Evolutionary conservation across 2,329 filamentous ascomycete genomes (phyloP).

Genomic region (Purpureocillium lavendulum): DNA sequence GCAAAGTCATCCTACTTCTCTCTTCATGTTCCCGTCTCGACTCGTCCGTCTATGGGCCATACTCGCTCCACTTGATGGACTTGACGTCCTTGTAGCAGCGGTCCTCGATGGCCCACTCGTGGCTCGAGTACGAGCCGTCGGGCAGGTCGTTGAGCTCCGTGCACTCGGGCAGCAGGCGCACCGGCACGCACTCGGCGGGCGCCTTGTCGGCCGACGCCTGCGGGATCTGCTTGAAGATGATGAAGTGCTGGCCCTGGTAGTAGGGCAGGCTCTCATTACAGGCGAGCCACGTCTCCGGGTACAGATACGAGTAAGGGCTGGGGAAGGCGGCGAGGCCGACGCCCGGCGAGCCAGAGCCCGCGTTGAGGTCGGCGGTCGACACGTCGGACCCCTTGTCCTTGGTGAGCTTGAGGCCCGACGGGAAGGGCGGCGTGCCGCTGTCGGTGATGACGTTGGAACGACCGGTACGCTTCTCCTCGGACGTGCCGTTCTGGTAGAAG

Average conservation of each 20-base stretch:
- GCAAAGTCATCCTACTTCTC: no score
- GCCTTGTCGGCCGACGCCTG: constrained; percentile 12
- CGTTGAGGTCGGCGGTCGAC: constrained; percentile 14
- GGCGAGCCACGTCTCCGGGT: constrained; percentile 27
- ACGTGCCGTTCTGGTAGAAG: constrained; percentile 41
- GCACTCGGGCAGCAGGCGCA: constrained; percentile 34
- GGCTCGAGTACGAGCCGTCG: constrained; percentile 21
- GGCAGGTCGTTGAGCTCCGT: constrained; percentile 24
- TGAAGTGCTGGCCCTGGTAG: constrained; percentile 24
- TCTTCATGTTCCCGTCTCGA: neutral
- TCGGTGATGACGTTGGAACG: constrained; percentile 27
- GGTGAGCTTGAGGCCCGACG: constrained; percentile 23
- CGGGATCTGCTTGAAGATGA: constrained; percentile 26
- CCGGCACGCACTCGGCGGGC: constrained; percentile 28
- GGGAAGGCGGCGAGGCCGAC: constrained; percentile 22
- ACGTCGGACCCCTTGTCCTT: constrained; percentile 18
- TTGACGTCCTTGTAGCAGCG: constrained; percentile 29
- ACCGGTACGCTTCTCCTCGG: constrained; percentile 16
- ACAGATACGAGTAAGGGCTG: constrained; percentile 19
- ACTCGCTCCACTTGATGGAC: constrained; percentile 27
- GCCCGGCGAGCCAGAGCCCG: constrained; percentile 22
- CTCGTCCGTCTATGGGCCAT: constrained; percentile 6
- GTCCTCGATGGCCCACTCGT: constrained; percentile 25
- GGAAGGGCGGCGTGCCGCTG: constrained; percentile 25
- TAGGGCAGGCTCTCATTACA: constrained; percentile 31